A percentile compares a stretch with the other conserved stretches of the same genome.
These are phyloP conservation scores for Paecilomyces sp. DNA, from an alignment of 2,329 filamentous ascomycete genomes.

Conservation along the genomic window DNA sequence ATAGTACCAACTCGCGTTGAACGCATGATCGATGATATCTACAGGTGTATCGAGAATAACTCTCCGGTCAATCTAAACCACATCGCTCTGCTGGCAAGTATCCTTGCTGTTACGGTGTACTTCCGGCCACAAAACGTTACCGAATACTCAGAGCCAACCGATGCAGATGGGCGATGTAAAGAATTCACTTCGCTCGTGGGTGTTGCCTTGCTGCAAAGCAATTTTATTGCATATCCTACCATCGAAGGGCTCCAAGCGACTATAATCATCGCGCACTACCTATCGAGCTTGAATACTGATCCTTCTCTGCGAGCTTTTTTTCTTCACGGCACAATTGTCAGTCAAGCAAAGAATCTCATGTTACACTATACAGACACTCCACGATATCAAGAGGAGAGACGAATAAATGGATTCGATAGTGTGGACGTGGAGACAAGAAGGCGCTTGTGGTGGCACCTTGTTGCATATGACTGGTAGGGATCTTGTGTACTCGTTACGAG, in stretches of 20 bases:
- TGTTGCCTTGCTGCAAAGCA: conserved; percentile 23
- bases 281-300: conserved; percentile 17
- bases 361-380: conserved; percentile 30
- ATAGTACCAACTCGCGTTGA: conserved; percentile 19
- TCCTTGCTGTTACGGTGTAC: conserved; percentile 23
- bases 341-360: conserved; percentile 26
- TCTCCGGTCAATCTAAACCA: conserved; percentile 15
- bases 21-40: conserved; percentile 20
- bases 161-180: conserved; percentile 15
- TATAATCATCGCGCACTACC: conserved; percentile 21
- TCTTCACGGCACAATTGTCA: conserved; percentile 14
- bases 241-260: conserved; percentile 26
- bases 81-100: conserved; percentile 26
- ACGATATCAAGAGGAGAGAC: conserved; percentile 8
- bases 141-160: conserved; percentile 4
- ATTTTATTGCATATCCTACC: conserved; percentile 21
- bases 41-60: conserved; percentile 15
- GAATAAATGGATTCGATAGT: conserved; percentile 9
- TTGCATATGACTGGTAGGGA: conserved; percentile 37
- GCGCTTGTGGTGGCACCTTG: conserved; percentile 39
- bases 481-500: no score
- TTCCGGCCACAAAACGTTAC: conserved; percentile 14
- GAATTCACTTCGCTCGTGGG: conserved; percentile 22
- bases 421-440: conserved; percentile 30
- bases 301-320: conserved; percentile 18